Evolutionary conservation across 805 yeast species (phyloP).

Genomic region (Deakozyma indianensis): DNA sequence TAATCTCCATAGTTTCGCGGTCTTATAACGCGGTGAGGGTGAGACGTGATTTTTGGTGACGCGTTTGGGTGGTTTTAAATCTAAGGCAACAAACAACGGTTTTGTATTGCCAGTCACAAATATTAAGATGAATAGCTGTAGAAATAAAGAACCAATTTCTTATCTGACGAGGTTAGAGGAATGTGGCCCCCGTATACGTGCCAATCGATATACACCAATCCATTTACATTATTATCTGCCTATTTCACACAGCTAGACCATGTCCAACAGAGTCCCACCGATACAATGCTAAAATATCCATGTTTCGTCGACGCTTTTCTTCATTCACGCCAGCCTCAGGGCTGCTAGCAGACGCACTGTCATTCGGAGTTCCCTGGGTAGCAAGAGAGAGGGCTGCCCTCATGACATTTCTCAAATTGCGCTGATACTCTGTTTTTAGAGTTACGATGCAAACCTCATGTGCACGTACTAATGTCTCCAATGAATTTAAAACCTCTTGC

Average conservation of each 20-base stretch:
- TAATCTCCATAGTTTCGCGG: neutral
- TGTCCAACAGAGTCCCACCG: constrained; percentile 25
- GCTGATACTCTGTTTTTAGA: constrained; percentile 18
- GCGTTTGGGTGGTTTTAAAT: too few species aligned
- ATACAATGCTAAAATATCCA: constrained; percentile 21
- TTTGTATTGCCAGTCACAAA: too few species aligned
- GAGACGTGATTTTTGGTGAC: too few species aligned
- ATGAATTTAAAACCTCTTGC: constrained; percentile 15
- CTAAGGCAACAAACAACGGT: too few species aligned
- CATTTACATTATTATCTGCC: too few species aligned
- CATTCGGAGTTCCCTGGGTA: constrained; percentile 9
- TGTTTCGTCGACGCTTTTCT: constrained; percentile 15
- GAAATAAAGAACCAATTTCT: too few species aligned
- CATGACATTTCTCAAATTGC: constrained; percentile 18
- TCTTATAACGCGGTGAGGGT: too few species aligned
- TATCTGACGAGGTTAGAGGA: too few species aligned
- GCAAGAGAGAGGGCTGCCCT: constrained; percentile 13
- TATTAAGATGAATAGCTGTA: too few species aligned
- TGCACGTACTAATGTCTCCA: constrained; percentile 18
- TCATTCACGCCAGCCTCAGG: constrained; percentile 7
- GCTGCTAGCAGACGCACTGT: constrained; percentile 1
- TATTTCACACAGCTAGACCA: constrained; percentile 22
- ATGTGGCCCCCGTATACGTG: too few species aligned
- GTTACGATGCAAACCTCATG: constrained; percentile 20
- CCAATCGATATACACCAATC: too few species aligned